Conservation (phyloP, 441 rosid species). For the Geranium incanum region DNA sequence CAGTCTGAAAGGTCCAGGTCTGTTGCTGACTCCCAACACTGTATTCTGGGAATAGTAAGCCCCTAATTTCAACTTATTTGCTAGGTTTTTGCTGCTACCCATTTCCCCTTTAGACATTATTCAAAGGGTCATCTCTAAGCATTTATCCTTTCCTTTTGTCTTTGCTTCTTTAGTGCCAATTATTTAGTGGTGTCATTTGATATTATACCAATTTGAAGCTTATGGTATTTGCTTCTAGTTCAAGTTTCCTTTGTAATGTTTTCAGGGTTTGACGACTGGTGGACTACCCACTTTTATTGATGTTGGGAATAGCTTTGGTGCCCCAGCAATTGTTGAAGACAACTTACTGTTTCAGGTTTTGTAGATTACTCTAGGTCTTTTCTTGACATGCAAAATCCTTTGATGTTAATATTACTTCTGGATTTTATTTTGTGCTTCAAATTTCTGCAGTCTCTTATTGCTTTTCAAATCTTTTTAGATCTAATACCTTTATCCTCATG, state of each 20-base stretch:
- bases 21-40: neutral
- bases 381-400: neutral
- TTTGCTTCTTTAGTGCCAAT: neutral
- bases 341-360: slow-evolving; percentile 69
- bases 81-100: neutral
- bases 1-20: slow-evolving; percentile 6
- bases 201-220: neutral
- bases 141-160: slow-evolving; percentile 4
- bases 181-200: neutral
- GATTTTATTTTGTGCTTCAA: neutral
- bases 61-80: neutral
- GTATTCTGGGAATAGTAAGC: neutral
- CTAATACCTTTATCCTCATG: slow-evolving; percentile 17
- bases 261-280: slow-evolving; percentile 88
- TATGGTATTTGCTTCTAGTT: slow-evolving; percentile 4
- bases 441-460: neutral
- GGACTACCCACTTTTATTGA: slow-evolving; percentile 94
- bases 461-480: slow-evolving; percentile 5
- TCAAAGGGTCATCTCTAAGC: slow-evolving; percentile 7
- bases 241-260: slow-evolving; percentile 10
- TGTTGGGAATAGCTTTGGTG: slow-evolving; percentile 91
- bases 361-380: neutral
- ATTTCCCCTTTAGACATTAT: slow-evolving; percentile 3
- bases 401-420: slow-evolving; percentile 2
- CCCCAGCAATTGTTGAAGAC: slow-evolving; percentile 92